Percentiles rank a stretch among this genome's conserved stretches.
phyloP scores from a whole-genome alignment of 1,284 basidiomycete species.

The Phylloporus sp. region DNA sequence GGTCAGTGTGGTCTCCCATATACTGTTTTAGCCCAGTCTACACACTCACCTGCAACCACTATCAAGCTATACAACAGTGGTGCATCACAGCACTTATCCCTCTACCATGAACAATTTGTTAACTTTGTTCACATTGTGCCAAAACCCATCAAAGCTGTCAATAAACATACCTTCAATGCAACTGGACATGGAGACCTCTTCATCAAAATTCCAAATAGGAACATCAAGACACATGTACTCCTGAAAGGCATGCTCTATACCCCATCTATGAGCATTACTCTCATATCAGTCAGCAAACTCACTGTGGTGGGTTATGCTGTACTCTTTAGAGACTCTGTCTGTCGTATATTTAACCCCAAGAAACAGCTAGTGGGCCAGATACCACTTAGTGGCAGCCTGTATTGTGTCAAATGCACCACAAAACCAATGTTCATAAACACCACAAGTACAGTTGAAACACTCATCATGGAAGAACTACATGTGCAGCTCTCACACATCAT shows the following conservation, averaged over 20 bases:
- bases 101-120: too few species aligned
- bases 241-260: background rate
- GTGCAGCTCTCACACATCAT: background rate
- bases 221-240: background rate
- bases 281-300: background rate
- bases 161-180: conserved; percentile 2
- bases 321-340: too few species aligned
- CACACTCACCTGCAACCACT: background rate
- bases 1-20: background rate
- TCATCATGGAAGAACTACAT: background rate
- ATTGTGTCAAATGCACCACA: too few species aligned
- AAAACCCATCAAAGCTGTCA: background rate
- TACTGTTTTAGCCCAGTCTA: background rate
- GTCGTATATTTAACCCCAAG: too few species aligned
- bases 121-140: too few species aligned
- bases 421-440: background rate
- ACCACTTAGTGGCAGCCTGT: too few species aligned
- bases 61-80: conserved; percentile 7
- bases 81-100: conserved; percentile 3
- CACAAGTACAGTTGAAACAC: background rate
- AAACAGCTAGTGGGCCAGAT: too few species aligned
- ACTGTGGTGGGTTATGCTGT: too few species aligned
- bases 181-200: background rate
- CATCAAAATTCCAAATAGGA: background rate
- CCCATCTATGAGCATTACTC: background rate